Evolutionary conservation across 495 filamentous ascomycete genomes (phyloP), one percentile per base, ranked within the genome.

Genomic region (Lineolata rhizophorae): DNA sequence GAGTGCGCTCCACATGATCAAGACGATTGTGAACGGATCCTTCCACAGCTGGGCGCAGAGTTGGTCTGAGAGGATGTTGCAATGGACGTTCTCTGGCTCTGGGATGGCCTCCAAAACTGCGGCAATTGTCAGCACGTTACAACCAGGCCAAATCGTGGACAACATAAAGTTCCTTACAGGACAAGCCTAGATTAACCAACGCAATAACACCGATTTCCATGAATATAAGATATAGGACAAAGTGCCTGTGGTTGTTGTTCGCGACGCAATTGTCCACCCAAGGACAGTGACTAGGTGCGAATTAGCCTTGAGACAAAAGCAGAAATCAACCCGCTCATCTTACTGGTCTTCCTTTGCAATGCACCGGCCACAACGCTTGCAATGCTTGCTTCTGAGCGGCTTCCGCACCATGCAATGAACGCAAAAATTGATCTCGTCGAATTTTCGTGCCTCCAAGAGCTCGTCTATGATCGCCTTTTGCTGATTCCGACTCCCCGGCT

Each of bases 241-340:
- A 97, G 45, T 94, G 90, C 3, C 87, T 71, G 42, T 91, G 72
- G 47, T 97, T 97, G 47, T 92, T 94, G 24, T 84, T 63, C 26
- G 77, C 87, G 24, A 97, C 67, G 47, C 87, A 97, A 54, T 93
- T 94, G 51, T 87, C 73, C 22, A 94, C 81, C 87, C 87, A 97
- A 0, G 87, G 87, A 44, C 87, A 97, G 49, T 97, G 87, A 44
- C 85, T 95, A 18, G n/a, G 10, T 6, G 28, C 27, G 25, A 5
- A 50, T 77, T 49, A 72, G 59, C 24, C 20, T 16, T 19, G 11
- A 30, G 17, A 31, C 10, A 13, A 8, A 3, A 3, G 8, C 5
- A 16, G 13, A 32, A n/a, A 5, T 18, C 3, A 11, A 20, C 27
- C 31, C 15, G 9, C 18, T 15, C 3, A 24, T 56, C 83, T 60